Evolutionary conservation across 441 rosid genomes (phyloP).

Genomic region (Pelargonium australe): DNA sequence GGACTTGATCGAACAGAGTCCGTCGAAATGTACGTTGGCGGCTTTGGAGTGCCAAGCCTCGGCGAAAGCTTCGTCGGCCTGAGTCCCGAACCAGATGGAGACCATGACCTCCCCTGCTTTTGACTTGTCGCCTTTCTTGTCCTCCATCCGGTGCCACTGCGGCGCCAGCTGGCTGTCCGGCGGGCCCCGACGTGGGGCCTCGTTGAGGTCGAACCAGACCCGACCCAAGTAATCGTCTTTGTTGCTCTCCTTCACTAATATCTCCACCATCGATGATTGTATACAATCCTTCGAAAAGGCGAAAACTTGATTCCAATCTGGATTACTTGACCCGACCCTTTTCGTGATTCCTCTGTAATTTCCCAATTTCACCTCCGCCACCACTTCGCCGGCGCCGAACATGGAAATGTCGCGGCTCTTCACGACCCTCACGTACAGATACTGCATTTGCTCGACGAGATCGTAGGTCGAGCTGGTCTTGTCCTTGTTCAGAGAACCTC

Average conservation of each 20-base stretch:
- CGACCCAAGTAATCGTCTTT: conserved; percentile 72
- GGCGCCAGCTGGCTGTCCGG: conserved; percentile 95
- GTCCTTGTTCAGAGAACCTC: conserved; percentile 45
- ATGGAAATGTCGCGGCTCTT: conserved; percentile 78
- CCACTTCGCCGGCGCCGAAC: conserved; percentile 59
- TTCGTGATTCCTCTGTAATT: conserved; percentile 77
- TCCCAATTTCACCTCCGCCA: conserved; percentile 76
- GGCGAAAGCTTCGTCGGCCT: conserved; percentile 82
- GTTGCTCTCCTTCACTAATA: conserved; percentile 69
- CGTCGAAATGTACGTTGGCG: conserved; percentile 40
- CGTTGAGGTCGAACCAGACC: conserved; percentile 65
- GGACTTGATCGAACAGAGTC: conserved; percentile 42
- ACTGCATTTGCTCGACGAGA: conserved; percentile 78
- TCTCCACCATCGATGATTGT: conserved; percentile 74
- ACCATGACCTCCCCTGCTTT: conserved; percentile 74
- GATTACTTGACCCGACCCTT: conserved; percentile 80
- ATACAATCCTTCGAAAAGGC: conserved; percentile 82
- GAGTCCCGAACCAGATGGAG: conserved; percentile 93
- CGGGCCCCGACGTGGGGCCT: conserved; percentile 69
- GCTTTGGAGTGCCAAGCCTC: conserved; percentile 91
- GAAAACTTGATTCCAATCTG: conserved; percentile 88
- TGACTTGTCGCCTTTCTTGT: conserved; percentile 52
- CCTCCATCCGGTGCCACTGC: conserved; percentile 83
- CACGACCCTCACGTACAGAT: conserved; percentile 62
- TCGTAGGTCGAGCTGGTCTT: conserved; percentile 73